Conservation (phyloP, 2,329 filamentous ascomycete genomes). For the Colletotrichum sp. region DNA sequence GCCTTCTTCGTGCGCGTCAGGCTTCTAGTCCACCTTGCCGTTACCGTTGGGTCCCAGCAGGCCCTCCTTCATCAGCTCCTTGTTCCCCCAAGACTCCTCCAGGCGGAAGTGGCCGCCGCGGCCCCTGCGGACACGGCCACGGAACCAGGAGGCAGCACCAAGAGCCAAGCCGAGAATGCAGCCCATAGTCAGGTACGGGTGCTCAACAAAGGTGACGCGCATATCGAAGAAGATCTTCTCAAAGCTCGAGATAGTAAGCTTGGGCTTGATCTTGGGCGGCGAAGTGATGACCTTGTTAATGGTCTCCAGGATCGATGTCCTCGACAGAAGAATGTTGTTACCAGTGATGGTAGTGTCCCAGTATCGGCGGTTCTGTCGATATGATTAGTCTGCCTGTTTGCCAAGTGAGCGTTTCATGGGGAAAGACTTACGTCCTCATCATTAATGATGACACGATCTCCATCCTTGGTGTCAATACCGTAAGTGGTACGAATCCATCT, state of each 20-base stretch:
- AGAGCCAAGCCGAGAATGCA: constrained; percentile 63
- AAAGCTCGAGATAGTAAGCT: constrained; percentile 76
- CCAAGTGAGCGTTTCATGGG: background rate
- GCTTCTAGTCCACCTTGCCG: constrained; percentile 55
- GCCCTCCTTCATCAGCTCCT: constrained; percentile 69
- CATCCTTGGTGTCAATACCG: constrained; percentile 85
- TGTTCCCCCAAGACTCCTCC: constrained; percentile 58
- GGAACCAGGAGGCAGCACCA: constrained; percentile 57
- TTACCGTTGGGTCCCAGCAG: constrained; percentile 54
- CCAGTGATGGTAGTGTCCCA: constrained; percentile 93
- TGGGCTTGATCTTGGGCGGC: constrained; percentile 75
- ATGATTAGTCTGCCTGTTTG: background rate
- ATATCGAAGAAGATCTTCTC: constrained; percentile 76
- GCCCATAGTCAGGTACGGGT: constrained; percentile 63
- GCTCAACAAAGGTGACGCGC: constrained; percentile 61
- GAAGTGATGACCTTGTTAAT: constrained; percentile 72
- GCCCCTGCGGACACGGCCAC: constrained; percentile 58
- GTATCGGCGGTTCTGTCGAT: constrained; percentile 81
- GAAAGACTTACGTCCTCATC: constrained; percentile 86
- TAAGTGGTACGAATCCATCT: constrained; percentile 96
- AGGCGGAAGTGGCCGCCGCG: constrained; percentile 67
- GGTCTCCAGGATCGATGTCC: constrained; percentile 90
- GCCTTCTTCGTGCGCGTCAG: background rate
- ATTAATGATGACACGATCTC: constrained; percentile 94
- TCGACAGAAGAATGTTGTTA: constrained; percentile 86